Evolutionary conservation across 352 stramenopile genomes (phyloP).

Genomic region (Globisporangium spiculum): DNA sequence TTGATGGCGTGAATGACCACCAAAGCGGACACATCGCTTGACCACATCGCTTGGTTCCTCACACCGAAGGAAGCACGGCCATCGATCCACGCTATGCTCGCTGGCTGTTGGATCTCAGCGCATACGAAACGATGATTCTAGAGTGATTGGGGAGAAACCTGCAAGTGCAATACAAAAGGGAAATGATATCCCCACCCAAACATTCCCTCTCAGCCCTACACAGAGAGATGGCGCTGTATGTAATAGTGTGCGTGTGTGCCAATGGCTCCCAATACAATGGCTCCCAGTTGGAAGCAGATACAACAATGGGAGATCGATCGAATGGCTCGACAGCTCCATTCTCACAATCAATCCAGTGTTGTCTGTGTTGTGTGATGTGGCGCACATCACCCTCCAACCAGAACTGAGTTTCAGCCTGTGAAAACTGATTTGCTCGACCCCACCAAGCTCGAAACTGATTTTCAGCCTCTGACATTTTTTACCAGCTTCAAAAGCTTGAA

Average conservation of each 20-base stretch:
- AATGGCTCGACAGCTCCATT: not conserved
- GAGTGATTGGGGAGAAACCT: too few relatives aligned
- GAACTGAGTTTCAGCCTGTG: not conserved
- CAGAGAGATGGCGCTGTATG: not conserved
- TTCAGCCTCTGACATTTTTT: slow-evolving; percentile 1
- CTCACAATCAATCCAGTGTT: not conserved
- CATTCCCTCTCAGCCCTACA: not conserved
- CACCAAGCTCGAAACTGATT: not conserved
- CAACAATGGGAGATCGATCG: not conserved
- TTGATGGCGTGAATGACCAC: not conserved
- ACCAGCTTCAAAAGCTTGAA: not conserved
- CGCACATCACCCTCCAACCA: not conserved
- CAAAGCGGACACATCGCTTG: not conserved
- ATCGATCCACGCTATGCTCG: not conserved
- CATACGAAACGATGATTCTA: too few relatives aligned
- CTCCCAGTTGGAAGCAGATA: not conserved
- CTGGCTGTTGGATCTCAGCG: too few relatives aligned
- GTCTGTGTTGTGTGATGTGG: not conserved
- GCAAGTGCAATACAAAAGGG: not conserved
- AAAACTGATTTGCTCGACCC: not conserved
- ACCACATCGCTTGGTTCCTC: not conserved
- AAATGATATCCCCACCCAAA: not conserved
- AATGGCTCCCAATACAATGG: not conserved
- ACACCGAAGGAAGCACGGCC: not conserved
- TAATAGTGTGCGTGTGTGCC: not conserved